Conservation (phyloP, 345 rosid species). For the Hibiscus trionum region DNA sequence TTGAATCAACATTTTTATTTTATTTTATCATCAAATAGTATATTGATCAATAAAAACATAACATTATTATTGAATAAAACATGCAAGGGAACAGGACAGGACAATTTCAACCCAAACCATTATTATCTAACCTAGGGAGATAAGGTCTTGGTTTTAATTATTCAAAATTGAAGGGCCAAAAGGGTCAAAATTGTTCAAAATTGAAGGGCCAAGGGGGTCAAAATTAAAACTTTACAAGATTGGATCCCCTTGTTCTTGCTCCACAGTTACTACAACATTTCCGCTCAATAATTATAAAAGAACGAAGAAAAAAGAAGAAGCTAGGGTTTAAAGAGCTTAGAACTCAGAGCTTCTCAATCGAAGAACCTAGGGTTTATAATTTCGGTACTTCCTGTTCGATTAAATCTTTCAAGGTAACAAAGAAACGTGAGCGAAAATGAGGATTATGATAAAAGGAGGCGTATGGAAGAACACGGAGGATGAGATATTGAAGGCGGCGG, state of each 20-base stretch:
- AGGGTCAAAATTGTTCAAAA: neutral
- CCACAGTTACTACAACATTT: neutral
- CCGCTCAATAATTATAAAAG: neutral
- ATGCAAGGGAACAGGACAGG: no score
- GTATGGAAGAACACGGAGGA: constrained; percentile 99
- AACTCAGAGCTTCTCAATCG: neutral
- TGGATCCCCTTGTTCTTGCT: neutral
- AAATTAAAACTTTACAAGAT: neutral
- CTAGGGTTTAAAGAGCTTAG: neutral
- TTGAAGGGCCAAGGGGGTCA: neutral
- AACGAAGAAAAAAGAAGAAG: neutral
- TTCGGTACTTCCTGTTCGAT: neutral
- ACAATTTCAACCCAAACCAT: no score
- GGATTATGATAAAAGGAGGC: constrained; percentile 99
- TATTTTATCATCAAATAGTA: no score
- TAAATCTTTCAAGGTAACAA: neutral
- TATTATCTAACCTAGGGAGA: no score
- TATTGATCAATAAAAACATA: no score
- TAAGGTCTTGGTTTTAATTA: no score
- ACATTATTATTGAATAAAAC: no score
- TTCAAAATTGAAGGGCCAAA: no score
- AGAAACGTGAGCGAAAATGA: constrained; percentile 52
- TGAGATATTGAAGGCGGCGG: constrained; percentile 98
- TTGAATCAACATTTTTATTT: no score
- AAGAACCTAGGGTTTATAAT: neutral